Evolutionary conservation across 164 flowering plant genomes (phyloP).

Genomic region (Litsea cubeba): DNA sequence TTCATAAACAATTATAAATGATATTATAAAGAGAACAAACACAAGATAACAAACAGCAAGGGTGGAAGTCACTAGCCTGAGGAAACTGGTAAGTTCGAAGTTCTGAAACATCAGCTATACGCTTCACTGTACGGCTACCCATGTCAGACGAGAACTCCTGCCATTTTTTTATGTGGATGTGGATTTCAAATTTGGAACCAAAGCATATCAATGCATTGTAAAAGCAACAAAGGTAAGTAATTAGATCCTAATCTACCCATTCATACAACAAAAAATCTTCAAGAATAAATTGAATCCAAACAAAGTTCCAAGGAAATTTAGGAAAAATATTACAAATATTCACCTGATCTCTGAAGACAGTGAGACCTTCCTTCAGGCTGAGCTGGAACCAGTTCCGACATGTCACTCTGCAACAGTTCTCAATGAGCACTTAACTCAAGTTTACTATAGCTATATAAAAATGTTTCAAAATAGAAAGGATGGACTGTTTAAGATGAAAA

Average conservation of each 20-base stretch:
- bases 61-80: conserved; percentile 43
- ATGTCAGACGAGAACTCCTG: conserved; percentile 98
- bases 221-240: background rate
- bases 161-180: background rate
- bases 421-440: background rate
- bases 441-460: background rate
- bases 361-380: conserved; percentile 96
- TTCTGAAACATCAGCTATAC: conserved; percentile 89
- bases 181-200: conserved; percentile 1
- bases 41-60: too few relatives aligned
- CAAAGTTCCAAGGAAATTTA: background rate
- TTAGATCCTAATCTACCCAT: too few relatives aligned
- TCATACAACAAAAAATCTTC: too few relatives aligned
- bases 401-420: conserved; percentile 62
- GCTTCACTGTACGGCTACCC: conserved; percentile 93
- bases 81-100: conserved; percentile 89
- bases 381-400: conserved; percentile 99
- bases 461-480: background rate
- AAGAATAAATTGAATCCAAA: background rate
- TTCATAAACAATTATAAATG: background rate
- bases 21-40: too few relatives aligned
- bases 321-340: background rate
- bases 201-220: background rate
- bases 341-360: conserved; percentile 98
- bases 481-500: background rate